phyloP scores from a whole-genome alignment of 805 yeast genomes.

The Metschnikowia noctiluminum region DNA sequence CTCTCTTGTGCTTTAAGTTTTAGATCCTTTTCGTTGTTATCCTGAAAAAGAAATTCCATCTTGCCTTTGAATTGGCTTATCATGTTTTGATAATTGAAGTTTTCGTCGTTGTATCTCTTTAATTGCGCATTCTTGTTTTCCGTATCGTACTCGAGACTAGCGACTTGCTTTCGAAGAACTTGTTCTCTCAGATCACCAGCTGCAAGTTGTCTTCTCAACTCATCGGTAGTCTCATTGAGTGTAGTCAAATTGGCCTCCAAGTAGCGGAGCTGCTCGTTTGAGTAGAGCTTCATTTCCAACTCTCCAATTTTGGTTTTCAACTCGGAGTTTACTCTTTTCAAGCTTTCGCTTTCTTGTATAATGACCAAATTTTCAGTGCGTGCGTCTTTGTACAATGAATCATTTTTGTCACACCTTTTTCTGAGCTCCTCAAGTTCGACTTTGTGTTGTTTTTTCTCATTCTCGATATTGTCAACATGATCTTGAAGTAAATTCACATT shows the following conservation, averaged over 20 bases:
- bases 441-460: conserved; percentile 31
- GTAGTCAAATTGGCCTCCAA: conserved; percentile 58
- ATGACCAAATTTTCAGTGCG: conserved; percentile 54
- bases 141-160: conserved; percentile 50
- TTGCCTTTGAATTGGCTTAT: conserved; percentile 40
- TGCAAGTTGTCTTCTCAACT: conserved; percentile 45
- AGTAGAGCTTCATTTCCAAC: conserved; percentile 47
- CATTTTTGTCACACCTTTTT: conserved; percentile 28
- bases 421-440: conserved; percentile 30
- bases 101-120: conserved; percentile 56
- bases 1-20: conserved; percentile 48
- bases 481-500: conserved; percentile 29
- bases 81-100: conserved; percentile 50
- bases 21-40: conserved; percentile 42
- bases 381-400: conserved; percentile 29
- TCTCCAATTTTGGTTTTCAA: conserved; percentile 44
- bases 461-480: conserved; percentile 33
- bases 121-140: conserved; percentile 50
- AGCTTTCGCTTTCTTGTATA: conserved; percentile 63
- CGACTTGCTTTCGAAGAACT: conserved; percentile 49
- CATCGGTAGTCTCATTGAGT: conserved; percentile 49
- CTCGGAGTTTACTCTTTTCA: conserved; percentile 53
- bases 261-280: conserved; percentile 52
- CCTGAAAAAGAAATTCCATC: conserved; percentile 37
- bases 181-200: conserved; percentile 51